Evolutionary conservation across 1,284 basidiomycete species (phyloP).

Genomic region (Heliocybe sulcata): DNA sequence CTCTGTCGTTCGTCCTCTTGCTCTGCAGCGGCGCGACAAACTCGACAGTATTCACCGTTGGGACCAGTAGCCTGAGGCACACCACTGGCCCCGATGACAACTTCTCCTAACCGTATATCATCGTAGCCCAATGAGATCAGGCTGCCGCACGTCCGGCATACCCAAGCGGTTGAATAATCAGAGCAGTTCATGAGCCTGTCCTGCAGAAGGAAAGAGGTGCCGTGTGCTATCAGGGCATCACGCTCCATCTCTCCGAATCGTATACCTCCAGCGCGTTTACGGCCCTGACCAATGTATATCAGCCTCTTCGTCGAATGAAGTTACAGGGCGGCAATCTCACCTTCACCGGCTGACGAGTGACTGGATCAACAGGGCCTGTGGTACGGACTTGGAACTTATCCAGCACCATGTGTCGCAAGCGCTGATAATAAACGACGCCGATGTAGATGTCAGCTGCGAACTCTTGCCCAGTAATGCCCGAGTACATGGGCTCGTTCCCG

Average conservation of each 20-base stretch:
- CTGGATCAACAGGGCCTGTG: constrained; percentile 92
- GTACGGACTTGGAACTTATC: constrained; percentile 99
- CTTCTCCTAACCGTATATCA: constrained; percentile 67
- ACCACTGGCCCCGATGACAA: constrained; percentile 41
- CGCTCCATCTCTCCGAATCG: constrained; percentile 99
- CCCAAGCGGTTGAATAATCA: constrained; percentile 98
- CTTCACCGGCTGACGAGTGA: constrained; percentile 98
- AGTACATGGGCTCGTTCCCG: constrained; percentile 99
- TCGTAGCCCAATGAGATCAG: constrained; percentile 95
- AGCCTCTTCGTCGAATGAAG: constrained; percentile 1
- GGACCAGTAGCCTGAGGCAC: constrained; percentile 53
- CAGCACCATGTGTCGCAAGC: constrained; percentile 98
- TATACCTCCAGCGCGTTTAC: constrained; percentile 97
- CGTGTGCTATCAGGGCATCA: constrained; percentile 97
- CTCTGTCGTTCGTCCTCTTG: constrained; percentile 52
- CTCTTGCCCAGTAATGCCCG: constrained; percentile 97
- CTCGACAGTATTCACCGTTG: constrained; percentile 85
- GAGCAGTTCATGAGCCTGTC: constrained; percentile 99
- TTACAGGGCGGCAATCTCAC: constrained; percentile 30
- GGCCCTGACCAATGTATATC: constrained; percentile 51
- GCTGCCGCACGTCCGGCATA: constrained; percentile 93
- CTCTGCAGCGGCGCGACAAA: constrained; percentile 73
- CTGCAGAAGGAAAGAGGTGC: constrained; percentile 96
- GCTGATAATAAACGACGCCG: constrained; percentile 98
- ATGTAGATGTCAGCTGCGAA: constrained; percentile 99